Base-by-base conservation (phyloP, 345 rosid species). In the Citrus hindsii region DNA sequence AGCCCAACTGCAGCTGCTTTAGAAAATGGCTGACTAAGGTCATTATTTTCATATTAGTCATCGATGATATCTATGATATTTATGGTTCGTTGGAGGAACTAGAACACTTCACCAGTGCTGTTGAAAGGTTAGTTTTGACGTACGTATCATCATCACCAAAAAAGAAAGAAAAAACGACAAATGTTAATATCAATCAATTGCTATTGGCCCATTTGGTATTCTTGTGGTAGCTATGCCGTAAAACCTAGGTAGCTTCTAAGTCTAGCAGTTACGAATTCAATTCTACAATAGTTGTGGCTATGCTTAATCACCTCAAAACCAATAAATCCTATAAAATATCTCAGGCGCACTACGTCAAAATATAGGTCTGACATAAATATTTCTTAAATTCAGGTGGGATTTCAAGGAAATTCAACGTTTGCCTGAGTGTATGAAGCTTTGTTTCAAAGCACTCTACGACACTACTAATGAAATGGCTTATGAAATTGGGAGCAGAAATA, bases 1-100 rank as follows among this genome's bases (percentile, higher is more conserved):
- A 86, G 55, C 86, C 87, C 1, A 69, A 70, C 38, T 72, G 25
- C 66, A 83, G 81, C 69, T 56, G 76, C 61, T 85, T 86, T 30
- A 81, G 90, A 73, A 86, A 75, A 84, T 77, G 83, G 73, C 82
- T 90, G 3, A 83, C 92, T 0, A 88, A 88, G 84, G 85, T 73
- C 42, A 40, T 86, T 35, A 59, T 78, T 35, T 56, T 90, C 75
- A 25, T 90, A 67, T 28, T 88, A 16, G 67, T 83, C 7, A 83
- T 87, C 1, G 94, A 90, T 37, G 94, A 90, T 40, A 84, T 84
- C 40, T 90, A 88, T 21, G 92, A 87, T 73, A 24, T 88, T 46
- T 90, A 84, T 75, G 94, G 90, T 56, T 87, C 90, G 19, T 2
- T 83, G 19, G 80, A 90, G 9, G 90, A 90, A 68, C 76, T 90